Base-by-base conservation (phyloP, 2,329 filamentous ascomycete species). In the Tolypocladium sp. region DNA sequence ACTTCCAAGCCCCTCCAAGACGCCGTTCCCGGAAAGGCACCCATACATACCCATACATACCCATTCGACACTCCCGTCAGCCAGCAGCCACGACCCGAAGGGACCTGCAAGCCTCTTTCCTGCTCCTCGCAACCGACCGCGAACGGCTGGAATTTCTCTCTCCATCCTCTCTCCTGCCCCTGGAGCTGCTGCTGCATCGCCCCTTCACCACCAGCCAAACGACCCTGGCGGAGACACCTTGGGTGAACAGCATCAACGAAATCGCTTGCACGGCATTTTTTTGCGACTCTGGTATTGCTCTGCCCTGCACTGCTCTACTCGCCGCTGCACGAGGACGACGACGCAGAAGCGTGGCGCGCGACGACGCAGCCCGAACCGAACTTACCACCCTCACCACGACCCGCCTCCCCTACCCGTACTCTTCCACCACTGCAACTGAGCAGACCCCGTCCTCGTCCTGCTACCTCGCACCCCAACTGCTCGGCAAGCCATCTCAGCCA, bases 401-500 rank as follows among this genome's bases (percentile, higher is more conserved):
- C 10, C 25, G 44, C 25, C 44, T 17, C 25, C 13, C 30, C 44
- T 49, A 6, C 20, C 37, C 25, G 30, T 46, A 2, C 38, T 56
- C 40, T 37, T 15, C 15, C 55, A 56, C 55, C 55, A 30, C 55
- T 6, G 41, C 55, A 25, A 22, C 55, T 25, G 44, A 37, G 35
- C 53, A 37, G 35, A 46, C 42, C 42, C 13, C 9, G 44, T 46
- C 22, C 44, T 46, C 44, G 44, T 15, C 37, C 53, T 37, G n/a
- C 56, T 52, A 20, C 44, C 56, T 57, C 25, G 46, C 33, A 46
- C 56, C 42, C 27, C 35, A 53, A 25, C 44, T 52, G 46, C 20
- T 40, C 46, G 46, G 56, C 56, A 57, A 53, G 44, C 56, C 44
- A 52, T 57, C 44, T 46, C 46, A 49, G 56, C 56, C 56, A 53